Evolutionary conservation across 495 filamentous ascomycete species (phyloP).

Genomic region (Jackrogersella multiformis): DNA sequence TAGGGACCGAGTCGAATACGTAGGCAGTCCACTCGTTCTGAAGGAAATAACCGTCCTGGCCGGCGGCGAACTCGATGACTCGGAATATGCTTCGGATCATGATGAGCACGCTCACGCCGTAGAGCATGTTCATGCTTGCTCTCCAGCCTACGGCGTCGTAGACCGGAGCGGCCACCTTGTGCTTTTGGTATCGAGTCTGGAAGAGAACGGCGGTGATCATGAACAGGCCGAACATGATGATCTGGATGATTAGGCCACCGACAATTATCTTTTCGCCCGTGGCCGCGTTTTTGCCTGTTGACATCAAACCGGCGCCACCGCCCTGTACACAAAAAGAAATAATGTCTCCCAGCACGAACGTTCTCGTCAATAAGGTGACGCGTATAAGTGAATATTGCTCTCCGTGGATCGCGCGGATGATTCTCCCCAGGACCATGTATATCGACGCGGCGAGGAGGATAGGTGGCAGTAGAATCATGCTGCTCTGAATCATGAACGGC

Average conservation of each 20-base stretch:
- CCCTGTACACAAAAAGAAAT: constrained; percentile 54
- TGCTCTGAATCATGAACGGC: constrained; percentile 20
- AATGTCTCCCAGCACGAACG: constrained; percentile 59
- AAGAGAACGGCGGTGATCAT: constrained; percentile 55
- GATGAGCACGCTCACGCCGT: constrained; percentile 64
- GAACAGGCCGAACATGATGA: constrained; percentile 63
- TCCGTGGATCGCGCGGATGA: constrained; percentile 55
- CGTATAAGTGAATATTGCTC: constrained; percentile 52
- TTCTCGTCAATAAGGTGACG: constrained; percentile 51
- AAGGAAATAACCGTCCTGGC: constrained; percentile 60
- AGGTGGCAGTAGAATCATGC: constrained; percentile 51
- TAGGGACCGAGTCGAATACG: constrained; percentile 67
- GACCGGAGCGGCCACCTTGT: constrained; percentile 25
- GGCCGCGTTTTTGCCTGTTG: constrained; percentile 41
- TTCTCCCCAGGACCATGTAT: constrained; percentile 56
- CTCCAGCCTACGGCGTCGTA: constrained; percentile 50
- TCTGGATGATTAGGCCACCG: constrained; percentile 57
- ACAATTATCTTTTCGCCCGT: constrained; percentile 58
- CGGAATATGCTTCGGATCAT: constrained; percentile 69
- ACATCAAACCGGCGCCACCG: constrained; percentile 48
- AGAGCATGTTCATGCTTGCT: constrained; percentile 64
- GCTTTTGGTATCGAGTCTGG: constrained; percentile 32
- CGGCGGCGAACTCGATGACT: constrained; percentile 67
- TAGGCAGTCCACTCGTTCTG: constrained; percentile 68
- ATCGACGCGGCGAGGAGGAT: constrained; percentile 55